Evolutionary conservation across 2,329 filamentous ascomycete genomes (phyloP).

Genomic region (Sporothrix variecibatus): DNA sequence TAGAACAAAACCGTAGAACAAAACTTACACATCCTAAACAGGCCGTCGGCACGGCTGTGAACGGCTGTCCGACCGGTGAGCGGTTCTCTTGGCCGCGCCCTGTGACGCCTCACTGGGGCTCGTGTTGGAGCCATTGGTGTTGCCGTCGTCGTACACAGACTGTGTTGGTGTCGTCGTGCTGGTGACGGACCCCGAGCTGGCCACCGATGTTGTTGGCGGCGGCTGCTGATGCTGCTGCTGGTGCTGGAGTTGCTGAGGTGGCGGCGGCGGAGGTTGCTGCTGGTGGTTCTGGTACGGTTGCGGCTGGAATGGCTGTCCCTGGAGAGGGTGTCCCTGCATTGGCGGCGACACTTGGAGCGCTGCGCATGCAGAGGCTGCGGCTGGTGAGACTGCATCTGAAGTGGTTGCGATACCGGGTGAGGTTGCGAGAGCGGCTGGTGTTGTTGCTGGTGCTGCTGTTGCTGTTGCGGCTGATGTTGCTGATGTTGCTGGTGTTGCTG

Average conservation of each 20-base stretch:
- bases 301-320: not conserved
- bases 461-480: not conserved
- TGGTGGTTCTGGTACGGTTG: conserved; percentile 7
- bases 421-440: not conserved
- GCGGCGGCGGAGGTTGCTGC: not conserved
- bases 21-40: conserved; percentile 59
- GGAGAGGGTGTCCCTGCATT: not conserved
- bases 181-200: not conserved
- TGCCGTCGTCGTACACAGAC: conserved; percentile 13
- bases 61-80: conserved; percentile 1
- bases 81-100: not conserved
- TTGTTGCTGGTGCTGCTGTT: not conserved
- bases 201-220: not conserved
- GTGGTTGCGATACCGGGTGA: not conserved
- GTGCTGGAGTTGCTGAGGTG: not conserved
- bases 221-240: not conserved
- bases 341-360: not conserved
- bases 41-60: conserved; percentile 45
- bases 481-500: not conserved
- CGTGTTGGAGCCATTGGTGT: not conserved
- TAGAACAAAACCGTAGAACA: conserved; percentile 33
- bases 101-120: conserved; percentile 24
- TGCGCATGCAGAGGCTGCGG: not conserved
- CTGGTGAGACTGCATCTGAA: not conserved
- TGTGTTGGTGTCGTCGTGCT: conserved; percentile 10